Evolutionary conservation across 2,329 filamentous ascomycete genomes (phyloP).

Genomic region (Arthrobotrys entomopaga): DNA sequence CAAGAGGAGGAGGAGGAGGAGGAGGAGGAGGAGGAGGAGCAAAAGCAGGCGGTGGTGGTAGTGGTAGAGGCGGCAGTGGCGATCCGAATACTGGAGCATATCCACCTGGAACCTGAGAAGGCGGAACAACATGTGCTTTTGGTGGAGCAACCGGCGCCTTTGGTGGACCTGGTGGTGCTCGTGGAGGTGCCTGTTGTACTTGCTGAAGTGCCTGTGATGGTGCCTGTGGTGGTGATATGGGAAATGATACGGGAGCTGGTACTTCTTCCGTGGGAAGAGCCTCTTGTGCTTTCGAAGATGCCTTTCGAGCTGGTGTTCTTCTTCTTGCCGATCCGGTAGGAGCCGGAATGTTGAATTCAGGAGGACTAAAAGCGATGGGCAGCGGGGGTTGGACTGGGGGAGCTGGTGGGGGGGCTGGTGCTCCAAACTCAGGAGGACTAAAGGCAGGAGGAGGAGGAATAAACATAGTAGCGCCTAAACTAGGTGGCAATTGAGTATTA

Average conservation of each 20-base stretch:
- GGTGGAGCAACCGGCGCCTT: not conserved
- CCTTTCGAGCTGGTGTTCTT: not conserved
- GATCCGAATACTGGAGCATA: not conserved
- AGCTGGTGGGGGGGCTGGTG: not conserved
- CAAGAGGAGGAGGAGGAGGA: constrained; percentile 3
- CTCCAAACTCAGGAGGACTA: not conserved
- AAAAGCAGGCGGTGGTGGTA: not conserved
- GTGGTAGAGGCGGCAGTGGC: not conserved
- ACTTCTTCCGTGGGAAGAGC: too few relatives aligned
- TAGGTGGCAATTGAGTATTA: not conserved
- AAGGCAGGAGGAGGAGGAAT: constrained; percentile 2
- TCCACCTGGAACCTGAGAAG: too few relatives aligned
- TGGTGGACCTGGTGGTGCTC: not conserved
- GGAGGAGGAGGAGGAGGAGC: not conserved
- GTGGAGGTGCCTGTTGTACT: constrained; percentile 2
- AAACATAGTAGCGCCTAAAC: not conserved
- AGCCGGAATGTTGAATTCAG: not conserved
- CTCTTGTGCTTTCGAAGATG: too few relatives aligned
- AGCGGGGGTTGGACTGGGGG: too few relatives aligned
- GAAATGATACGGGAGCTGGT: too few relatives aligned
- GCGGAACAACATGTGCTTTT: not conserved
- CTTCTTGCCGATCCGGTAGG: not conserved
- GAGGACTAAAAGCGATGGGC: too few relatives aligned
- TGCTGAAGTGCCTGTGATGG: too few relatives aligned
- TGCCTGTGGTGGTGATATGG: too few relatives aligned